These are phyloP conservation scores for Hortaea sp. DNA, from an alignment of 2,329 filamentous ascomycete species.

Conservation along the genomic window DNA sequence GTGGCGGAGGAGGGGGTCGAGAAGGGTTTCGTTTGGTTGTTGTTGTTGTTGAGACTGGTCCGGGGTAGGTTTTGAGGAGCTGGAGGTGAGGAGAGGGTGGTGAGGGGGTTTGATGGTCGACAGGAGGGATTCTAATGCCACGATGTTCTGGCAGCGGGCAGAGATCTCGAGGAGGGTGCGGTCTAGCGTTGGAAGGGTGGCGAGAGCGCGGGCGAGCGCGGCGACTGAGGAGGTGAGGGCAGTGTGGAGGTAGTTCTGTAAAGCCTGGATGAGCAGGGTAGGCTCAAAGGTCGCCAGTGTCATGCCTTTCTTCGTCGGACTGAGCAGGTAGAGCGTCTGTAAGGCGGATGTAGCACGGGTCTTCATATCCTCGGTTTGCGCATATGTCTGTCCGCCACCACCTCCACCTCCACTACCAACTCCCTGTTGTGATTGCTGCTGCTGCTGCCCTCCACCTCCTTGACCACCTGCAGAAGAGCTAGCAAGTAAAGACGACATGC, in stretches of 20 bases:
- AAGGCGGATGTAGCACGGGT: slow-evolving; percentile 64
- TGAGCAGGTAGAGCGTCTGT: slow-evolving; percentile 69
- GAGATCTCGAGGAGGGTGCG: slow-evolving; percentile 73
- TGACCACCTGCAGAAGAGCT: slow-evolving; percentile 14
- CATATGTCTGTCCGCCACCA: slow-evolving; percentile 34
- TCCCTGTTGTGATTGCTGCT: not conserved
- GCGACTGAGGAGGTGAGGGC: slow-evolving; percentile 70
- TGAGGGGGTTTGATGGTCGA: slow-evolving; percentile 54
- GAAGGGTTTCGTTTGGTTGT: slow-evolving; percentile 41
- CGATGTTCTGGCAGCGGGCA: slow-evolving; percentile 76
- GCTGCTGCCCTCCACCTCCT: slow-evolving; percentile 3
- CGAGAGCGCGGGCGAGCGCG: slow-evolving; percentile 63
- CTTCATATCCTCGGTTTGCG: slow-evolving; percentile 63
- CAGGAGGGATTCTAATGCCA: slow-evolving; percentile 75
- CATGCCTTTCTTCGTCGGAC: slow-evolving; percentile 33
- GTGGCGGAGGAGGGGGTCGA: slow-evolving; percentile 57
- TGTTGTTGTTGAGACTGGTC: slow-evolving; percentile 18
- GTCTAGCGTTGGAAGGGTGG: slow-evolving; percentile 71
- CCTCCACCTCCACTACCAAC: slow-evolving; percentile 1
- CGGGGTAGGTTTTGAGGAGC: slow-evolving; percentile 25
- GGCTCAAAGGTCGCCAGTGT: slow-evolving; percentile 48
- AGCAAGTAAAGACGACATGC: slow-evolving; percentile 49
- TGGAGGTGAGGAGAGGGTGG: slow-evolving; percentile 52
- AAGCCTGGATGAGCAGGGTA: slow-evolving; percentile 59
- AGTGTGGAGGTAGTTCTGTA: slow-evolving; percentile 75